Conservation (phyloP, 768 basidiomycete species). For the Hygrocybe coccinea region DNA sequence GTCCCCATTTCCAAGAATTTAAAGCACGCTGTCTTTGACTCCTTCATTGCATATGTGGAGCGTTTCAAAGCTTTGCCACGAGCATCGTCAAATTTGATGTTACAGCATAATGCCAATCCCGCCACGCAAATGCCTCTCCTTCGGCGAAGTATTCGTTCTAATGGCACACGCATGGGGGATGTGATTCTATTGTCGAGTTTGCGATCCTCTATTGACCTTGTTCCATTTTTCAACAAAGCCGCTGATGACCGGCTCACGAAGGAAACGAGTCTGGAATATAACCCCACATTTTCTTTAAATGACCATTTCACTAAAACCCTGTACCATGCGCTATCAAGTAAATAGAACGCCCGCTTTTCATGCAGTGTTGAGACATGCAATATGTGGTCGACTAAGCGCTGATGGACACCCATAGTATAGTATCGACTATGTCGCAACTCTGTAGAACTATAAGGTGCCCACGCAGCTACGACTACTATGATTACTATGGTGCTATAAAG, state of each 20-base stretch:
- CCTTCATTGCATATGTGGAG: slow-evolving; percentile 1
- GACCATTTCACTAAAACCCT: background rate
- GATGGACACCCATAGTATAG: too few relatives aligned
- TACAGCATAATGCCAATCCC: slow-evolving; percentile 1
- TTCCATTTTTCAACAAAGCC: slow-evolving; percentile 3
- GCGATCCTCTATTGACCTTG: slow-evolving; percentile 6
- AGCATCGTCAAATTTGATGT: too few relatives aligned
- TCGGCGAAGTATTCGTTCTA: background rate
- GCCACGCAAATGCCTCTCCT: slow-evolving; percentile 5
- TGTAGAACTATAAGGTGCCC: too few relatives aligned
- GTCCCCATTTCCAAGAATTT: background rate
- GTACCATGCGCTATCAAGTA: background rate
- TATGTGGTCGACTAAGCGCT: too few relatives aligned
- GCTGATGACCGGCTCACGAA: slow-evolving; percentile 2
- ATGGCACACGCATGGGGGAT: slow-evolving; percentile 3
- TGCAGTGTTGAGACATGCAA: too few relatives aligned
- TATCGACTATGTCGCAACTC: too few relatives aligned
- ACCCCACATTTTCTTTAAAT: background rate
- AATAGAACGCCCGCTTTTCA: background rate
- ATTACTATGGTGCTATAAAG: too few relatives aligned
- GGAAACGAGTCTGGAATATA: background rate
- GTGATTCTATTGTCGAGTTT: slow-evolving; percentile 4
- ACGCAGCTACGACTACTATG: too few relatives aligned
- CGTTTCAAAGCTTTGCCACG: slow-evolving; percentile 6
- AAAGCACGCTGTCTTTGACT: background rate